Conservation (phyloP, 2,329 filamentous ascomycete genomes). For the Diaporthe eres region DNA sequence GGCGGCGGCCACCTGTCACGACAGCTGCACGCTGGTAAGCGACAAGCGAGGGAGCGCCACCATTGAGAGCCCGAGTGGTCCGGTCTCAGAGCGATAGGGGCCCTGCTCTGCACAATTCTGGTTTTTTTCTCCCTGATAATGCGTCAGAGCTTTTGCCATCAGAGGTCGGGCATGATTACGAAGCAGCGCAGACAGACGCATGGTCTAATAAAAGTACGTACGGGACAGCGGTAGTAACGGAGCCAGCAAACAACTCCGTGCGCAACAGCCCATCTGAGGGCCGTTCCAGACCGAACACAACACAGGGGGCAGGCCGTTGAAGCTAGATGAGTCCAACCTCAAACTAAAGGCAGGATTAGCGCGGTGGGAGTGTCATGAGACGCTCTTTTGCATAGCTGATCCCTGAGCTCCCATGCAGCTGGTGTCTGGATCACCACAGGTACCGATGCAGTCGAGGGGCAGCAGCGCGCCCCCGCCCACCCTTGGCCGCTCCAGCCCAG, state of each 20-base stretch:
- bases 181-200: conserved; percentile 11
- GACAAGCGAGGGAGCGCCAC: conserved; percentile 36
- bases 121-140: neutral
- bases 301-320: conserved; percentile 35
- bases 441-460: conserved; percentile 29
- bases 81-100: conserved; percentile 6
- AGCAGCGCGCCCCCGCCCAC: conserved; percentile 1
- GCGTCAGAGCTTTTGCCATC: neutral
- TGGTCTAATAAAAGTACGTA: neutral
- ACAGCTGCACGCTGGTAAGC: conserved; percentile 26
- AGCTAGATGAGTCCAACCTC: conserved; percentile 40
- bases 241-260: neutral
- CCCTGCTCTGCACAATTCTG: neutral
- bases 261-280: conserved; percentile 16
- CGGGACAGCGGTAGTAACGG: neutral
- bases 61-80: neutral
- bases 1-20: conserved; percentile 32
- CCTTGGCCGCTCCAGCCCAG: conserved; percentile 30
- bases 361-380: conserved; percentile 39
- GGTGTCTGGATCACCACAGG: conserved; percentile 34
- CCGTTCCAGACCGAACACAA: conserved; percentile 19
- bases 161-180: neutral
- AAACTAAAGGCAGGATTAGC: conserved; percentile 41
- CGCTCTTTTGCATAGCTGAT: conserved; percentile 41
- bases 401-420: conserved; percentile 41